Percentiles rank a stretch among this genome's conserved stretches.
phyloP scores from a whole-genome alignment of 2,329 filamentous ascomycete genomes.

The Colletotrichum sp. region DNA sequence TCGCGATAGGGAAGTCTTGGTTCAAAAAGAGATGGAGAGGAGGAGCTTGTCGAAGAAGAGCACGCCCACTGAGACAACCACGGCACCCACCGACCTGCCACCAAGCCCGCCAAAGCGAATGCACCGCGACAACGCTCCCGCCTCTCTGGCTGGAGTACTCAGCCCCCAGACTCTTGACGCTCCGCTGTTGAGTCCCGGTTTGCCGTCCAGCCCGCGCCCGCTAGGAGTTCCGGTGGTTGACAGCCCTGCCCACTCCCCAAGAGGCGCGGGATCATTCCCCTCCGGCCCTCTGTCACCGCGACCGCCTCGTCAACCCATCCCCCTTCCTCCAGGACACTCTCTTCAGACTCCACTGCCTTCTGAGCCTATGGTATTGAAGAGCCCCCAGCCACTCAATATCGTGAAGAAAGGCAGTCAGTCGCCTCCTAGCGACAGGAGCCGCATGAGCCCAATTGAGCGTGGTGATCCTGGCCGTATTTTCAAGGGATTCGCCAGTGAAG shows the following conservation, averaged over 20 bases:
- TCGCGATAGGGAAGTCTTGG: constrained; percentile 73
- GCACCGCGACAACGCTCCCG: constrained; percentile 44
- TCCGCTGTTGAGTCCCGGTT: constrained; percentile 62
- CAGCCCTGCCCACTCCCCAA: constrained; percentile 62
- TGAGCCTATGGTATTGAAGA: constrained; percentile 38
- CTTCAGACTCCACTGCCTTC: constrained; percentile 55
- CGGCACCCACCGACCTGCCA: constrained; percentile 36
- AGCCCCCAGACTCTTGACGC: constrained; percentile 39
- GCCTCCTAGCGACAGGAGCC: constrained; percentile 33
- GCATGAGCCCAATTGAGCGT: constrained; percentile 46
- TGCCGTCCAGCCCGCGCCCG: constrained; percentile 66
- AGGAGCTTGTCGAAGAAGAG: constrained; percentile 78
- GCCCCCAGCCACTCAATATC: constrained; percentile 45
- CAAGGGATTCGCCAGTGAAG: constrained; percentile 80
- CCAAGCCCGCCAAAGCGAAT: constrained; percentile 40
- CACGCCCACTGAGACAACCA: constrained; percentile 49
- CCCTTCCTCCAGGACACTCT: constrained; percentile 73
- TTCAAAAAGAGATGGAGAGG: constrained; percentile 69
- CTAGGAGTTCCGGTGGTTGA: constrained; percentile 29
- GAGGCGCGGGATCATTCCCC: constrained; percentile 46
- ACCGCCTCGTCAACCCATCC: constrained; percentile 74
- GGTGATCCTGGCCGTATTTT: constrained; percentile 59
- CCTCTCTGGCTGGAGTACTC: constrained; percentile 59
- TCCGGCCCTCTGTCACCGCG: constrained; percentile 72
- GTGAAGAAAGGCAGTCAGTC: constrained; percentile 36